Evolutionary conservation across 176 grass and related monocot species (phyloP), one percentile per base, ranked within the genome.

Genomic region (Eragrostis curvula): DNA sequence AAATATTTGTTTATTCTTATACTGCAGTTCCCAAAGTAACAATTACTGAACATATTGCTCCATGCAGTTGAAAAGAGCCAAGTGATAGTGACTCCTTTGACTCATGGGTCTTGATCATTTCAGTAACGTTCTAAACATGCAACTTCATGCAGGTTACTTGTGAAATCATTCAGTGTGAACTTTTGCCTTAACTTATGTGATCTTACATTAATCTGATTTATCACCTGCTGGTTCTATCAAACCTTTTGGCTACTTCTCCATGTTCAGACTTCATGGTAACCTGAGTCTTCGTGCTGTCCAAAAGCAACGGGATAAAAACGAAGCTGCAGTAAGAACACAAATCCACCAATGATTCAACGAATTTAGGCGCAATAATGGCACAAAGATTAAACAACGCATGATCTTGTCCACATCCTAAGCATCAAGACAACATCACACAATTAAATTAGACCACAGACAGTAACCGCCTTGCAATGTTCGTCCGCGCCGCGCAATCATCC

Each of bases 371-470:
- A 68, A 89, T 85, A 25, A 89, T 65, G 44, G 36, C 47, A 27
- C 25, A 32, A 25, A 3, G 20, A 62, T 81, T 85, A 85, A 70
- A 75, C 3, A 89, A 89, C 41, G 21, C 55, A 29, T 40, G 79
- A n/a, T 6, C 47, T 32, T 89, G 77, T 71, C 70, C 20, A 64
- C 53, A 81, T 55, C 13, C 75, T 70, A 75, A 70, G 82, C 71
- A 64, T 25, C 30, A 25, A 70, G 77, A 75, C 87, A 85, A 53
- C 45, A 63, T 28, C 52, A 75, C 10, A 51, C 21, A 49, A 62
- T 69, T 84, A 80, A 75, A 84, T 53, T 88, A 80, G 52, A n/a
- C 43, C 70, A 60, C 11, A 18, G 75, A 84, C 43, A 80, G 81
- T 88, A 51, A 84, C 61, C 49, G 10, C 75, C 49, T 83, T 57